Base-by-base conservation (phyloP, 2,329 filamentous ascomycete genomes). In the Aspergillus nomiae region DNA sequence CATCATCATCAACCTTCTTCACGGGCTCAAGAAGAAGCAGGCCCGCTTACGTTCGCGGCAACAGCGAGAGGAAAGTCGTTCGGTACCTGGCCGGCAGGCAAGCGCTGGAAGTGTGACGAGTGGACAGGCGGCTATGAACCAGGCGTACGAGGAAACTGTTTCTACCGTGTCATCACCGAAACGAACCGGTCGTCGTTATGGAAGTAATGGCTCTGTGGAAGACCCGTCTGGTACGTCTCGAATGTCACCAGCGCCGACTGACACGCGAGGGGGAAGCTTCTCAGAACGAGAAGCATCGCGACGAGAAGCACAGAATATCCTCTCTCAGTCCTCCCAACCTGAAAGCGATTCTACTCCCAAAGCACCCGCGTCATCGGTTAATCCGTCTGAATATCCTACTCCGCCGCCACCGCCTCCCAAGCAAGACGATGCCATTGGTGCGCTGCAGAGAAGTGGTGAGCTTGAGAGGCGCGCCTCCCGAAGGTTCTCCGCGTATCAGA, bases 1-100 rank as follows among this genome's bases (percentile, higher is more conserved):
- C 77, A 99, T 99, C 73, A 99, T 99, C 75, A 98, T 99, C 78
- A 97, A 96, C 75, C 84, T 99, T 34, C 86, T 99, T 10, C 95
- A 99, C 76, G 95, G 95, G 2, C 81, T 99, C 67, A 99, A 99
- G 82, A 90, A 94, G 78, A 99, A 99, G 78, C 95, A 99, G 76
- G 94, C 96, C 74, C 92, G 93, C 71, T 80, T 99, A 72, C 82
- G 87, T 51, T 86, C 87, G 65, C 83, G 85, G 63, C 82, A 82
- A 63, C 78, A 82, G 59, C 79, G 81, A 67, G 82, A 85, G 60
- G 80, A 86, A 58, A 82, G 76, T 59, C 77, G 80, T 60, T 58
- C 66, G 62, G 62, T 71, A 30, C 70, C 77, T 8, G 75, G 69
- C 70, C 79, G 74, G 70, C 83, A 79, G 70, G 78, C 72, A 73